Percentiles rank a stretch among this genome's conserved stretches.
Conservation (phyloP, 2,329 filamentous ascomycete species). For the Lachnellula occidentalis region DNA sequence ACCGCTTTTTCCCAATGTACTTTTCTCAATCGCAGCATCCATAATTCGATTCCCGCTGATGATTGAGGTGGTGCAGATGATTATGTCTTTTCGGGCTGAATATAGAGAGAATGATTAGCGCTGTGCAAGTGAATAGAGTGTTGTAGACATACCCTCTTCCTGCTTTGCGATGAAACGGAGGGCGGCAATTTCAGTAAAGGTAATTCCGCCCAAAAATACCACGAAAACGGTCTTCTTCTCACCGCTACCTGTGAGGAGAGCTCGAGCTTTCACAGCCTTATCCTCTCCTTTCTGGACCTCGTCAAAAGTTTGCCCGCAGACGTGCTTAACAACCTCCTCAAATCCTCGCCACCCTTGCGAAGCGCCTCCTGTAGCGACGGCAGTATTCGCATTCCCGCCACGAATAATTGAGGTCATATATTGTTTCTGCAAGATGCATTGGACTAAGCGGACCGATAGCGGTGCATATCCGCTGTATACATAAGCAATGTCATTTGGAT, state of each 20-base stretch:
- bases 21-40: conserved; percentile 72
- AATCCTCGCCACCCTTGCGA: conserved; percentile 88
- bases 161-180: conserved; percentile 83
- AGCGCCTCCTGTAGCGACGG: conserved; percentile 46
- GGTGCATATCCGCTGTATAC: conserved; percentile 97
- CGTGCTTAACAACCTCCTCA: conserved; percentile 84
- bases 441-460: conserved; percentile 82
- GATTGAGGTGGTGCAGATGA: conserved; percentile 90
- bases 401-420: conserved; percentile 68
- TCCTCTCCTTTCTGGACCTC: conserved; percentile 89
- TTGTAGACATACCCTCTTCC: conserved; percentile 54
- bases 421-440: conserved; percentile 88
- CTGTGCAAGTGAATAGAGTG: not conserved
- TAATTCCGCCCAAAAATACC: conserved; percentile 97
- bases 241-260: conserved; percentile 69
- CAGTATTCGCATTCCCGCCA: conserved; percentile 48
- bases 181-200: conserved; percentile 92
- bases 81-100: conserved; percentile 67
- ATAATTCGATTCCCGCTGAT: conserved; percentile 88
- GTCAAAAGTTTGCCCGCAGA: conserved; percentile 84
- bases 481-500: conserved; percentile 93
- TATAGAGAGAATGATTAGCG: conserved; percentile 7
- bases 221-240: conserved; percentile 84
- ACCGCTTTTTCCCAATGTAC: conserved; percentile 23
- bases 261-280: conserved; percentile 81